Percentiles rank a stretch among this genome's conserved stretches.
Conservation (phyloP, 106 monocot species). For the Iris macrosiphon region DNA sequence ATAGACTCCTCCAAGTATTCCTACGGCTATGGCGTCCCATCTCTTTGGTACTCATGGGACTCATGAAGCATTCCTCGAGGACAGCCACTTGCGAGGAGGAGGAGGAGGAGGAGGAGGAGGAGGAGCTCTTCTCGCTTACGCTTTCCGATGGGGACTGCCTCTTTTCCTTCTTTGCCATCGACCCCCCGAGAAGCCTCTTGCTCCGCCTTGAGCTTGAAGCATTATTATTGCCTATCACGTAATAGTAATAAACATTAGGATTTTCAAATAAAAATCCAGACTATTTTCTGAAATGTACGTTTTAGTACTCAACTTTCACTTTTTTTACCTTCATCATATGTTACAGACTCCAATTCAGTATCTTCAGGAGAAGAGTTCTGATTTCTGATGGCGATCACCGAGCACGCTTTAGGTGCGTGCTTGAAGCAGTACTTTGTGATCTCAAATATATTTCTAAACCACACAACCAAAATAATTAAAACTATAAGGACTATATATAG, state of each 20-base stretch:
- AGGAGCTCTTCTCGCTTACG: constrained; percentile 23
- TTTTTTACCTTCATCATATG: constrained; percentile 22
- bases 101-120: too few relatives aligned
- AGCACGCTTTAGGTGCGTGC: constrained; percentile 42
- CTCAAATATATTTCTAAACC: constrained; percentile 26
- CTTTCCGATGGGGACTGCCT: constrained; percentile 10
- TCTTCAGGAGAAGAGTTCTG: background rate
- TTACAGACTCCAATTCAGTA: constrained; percentile 1
- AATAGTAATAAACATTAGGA: background rate
- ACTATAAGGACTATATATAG: too few relatives aligned
- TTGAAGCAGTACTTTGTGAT: constrained; percentile 46
- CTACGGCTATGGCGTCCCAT: background rate
- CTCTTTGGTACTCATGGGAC: constrained; percentile 15
- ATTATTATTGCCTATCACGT: background rate
- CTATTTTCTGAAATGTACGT: too few relatives aligned
- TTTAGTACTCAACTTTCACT: too few relatives aligned
- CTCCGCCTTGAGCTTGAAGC: constrained; percentile 14
- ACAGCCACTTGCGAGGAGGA: constrained; percentile 44
- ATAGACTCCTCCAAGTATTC: constrained; percentile 33
- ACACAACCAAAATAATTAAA: too few relatives aligned
- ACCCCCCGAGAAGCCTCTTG: constrained; percentile 14
- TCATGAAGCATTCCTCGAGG: constrained; percentile 10
- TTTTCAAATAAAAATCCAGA: background rate
- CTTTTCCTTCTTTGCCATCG: constrained; percentile 22
- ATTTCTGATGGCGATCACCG: constrained; percentile 36